Evolutionary conservation across 1,284 basidiomycete genomes (phyloP).

Genomic region (Gomphus bonarii): DNA sequence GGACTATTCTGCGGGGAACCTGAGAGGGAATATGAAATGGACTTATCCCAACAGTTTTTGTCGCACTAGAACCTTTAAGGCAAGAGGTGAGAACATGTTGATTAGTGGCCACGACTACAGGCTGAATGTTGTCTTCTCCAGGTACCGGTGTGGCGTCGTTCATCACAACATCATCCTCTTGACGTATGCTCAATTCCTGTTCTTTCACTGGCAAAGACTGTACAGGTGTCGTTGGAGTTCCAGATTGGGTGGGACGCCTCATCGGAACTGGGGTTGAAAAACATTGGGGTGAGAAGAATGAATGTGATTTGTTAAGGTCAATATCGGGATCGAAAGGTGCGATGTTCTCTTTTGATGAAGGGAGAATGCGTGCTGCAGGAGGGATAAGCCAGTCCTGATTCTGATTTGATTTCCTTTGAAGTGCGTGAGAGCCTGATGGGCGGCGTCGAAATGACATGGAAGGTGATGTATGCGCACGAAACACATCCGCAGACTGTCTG

Average conservation of each 20-base stretch:
- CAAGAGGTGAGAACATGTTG: background rate
- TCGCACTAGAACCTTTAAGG: background rate
- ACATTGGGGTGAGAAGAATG: slow-evolving; percentile 7
- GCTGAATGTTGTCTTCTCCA: background rate
- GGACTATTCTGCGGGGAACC: background rate
- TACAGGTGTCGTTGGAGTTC: background rate
- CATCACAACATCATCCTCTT: background rate
- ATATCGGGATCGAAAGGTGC: background rate
- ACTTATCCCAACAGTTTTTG: background rate
- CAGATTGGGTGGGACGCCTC: background rate
- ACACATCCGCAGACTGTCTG: slow-evolving; percentile 7
- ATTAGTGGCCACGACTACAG: background rate
- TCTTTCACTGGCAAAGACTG: background rate
- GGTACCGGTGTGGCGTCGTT: background rate
- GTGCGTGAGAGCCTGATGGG: slow-evolving; percentile 8
- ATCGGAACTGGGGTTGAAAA: background rate
- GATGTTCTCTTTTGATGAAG: background rate
- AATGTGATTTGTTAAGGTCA: background rate
- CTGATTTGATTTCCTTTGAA: background rate
- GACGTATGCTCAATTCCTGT: background rate
- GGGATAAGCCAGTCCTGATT: slow-evolving; percentile 9
- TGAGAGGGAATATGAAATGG: background rate
- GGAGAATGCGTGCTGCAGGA: background rate
- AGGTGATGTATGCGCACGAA: slow-evolving; percentile 8
- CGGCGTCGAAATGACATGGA: slow-evolving; percentile 5